These are phyloP conservation scores for Monotropa hypopitys DNA, from an alignment of 179 eudicot species.

Conservation along the genomic window DNA sequence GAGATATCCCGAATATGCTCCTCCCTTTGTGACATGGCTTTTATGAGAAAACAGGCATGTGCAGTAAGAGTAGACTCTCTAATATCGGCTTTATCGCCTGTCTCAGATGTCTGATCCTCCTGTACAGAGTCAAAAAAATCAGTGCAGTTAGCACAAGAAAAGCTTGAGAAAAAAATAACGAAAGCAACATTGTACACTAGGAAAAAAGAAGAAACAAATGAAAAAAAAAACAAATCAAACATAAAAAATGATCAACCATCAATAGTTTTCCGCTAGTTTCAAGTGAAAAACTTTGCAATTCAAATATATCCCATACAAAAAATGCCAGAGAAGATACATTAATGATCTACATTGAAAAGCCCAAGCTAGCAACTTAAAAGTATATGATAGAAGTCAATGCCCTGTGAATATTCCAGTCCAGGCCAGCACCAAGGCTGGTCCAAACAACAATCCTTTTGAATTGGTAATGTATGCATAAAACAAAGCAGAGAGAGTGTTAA, in stretches of 20 bases:
- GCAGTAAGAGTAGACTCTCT: slow-evolving; percentile 69
- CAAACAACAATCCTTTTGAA: neutral
- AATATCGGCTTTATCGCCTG: slow-evolving; percentile 61
- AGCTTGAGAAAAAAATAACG: neutral
- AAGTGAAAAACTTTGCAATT: neutral
- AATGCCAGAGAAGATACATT: neutral
- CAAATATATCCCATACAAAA: neutral
- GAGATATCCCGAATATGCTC: slow-evolving; percentile 82
- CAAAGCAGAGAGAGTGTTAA: neutral
- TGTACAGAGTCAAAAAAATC: slow-evolving; percentile 18
- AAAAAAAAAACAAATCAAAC: no score
- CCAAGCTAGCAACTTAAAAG: neutral
- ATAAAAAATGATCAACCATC: neutral
- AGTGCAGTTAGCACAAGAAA: neutral
- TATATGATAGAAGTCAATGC: neutral
- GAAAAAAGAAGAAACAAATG: neutral
- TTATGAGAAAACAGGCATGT: slow-evolving; percentile 88
- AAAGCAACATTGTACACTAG: neutral
- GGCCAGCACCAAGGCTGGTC: neutral
- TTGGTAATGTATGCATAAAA: neutral
- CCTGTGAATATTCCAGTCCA: neutral
- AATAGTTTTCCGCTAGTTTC: neutral
- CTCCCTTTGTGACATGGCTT: slow-evolving; percentile 82
- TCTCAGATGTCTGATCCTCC: slow-evolving; percentile 68
- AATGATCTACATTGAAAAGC: neutral